Conservation (phyloP, 768 basidiomycete species). For the Tricholoma bakamatsutake region DNA sequence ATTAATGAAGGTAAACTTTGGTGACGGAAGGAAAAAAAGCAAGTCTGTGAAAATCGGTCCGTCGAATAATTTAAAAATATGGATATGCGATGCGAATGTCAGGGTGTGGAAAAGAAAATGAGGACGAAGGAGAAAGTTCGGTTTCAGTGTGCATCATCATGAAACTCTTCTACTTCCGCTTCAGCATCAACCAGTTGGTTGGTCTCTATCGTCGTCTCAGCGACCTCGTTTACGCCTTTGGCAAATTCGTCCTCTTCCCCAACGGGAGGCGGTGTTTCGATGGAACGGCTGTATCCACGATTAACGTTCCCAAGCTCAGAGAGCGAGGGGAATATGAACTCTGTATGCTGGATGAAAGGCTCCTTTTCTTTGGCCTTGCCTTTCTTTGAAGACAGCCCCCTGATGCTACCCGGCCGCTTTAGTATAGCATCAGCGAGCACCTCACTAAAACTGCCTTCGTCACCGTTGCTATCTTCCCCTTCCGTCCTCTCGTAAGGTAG, state of each 20-base stretch:
- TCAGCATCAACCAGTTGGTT: background rate
- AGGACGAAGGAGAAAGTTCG: background rate
- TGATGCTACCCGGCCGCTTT: constrained; percentile 48
- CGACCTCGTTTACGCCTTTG: background rate
- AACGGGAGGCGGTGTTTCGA: background rate
- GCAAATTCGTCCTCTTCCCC: background rate
- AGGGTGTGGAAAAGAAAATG: background rate
- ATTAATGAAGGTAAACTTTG: background rate
- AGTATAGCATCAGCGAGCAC: constrained; percentile 53
- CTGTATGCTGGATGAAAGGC: constrained; percentile 24
- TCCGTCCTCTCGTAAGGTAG: constrained; percentile 3
- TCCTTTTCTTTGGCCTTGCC: constrained; percentile 14
- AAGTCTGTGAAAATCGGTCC: background rate
- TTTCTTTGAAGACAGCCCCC: constrained; percentile 23
- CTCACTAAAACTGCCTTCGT: constrained; percentile 37
- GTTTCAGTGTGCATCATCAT: background rate
- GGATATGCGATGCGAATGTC: constrained; percentile 6
- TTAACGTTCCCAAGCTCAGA: constrained; percentile 30
- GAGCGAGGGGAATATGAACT: constrained; percentile 45
- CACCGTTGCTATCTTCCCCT: constrained; percentile 24
- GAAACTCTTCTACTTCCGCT: background rate
- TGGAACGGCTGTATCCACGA: constrained; percentile 9
- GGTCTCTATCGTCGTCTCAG: background rate
- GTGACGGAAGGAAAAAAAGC: background rate
- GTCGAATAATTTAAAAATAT: constrained; percentile 8